Evolutionary conservation across 1,284 basidiomycete species (phyloP).

Genomic region (Somion occarium): DNA sequence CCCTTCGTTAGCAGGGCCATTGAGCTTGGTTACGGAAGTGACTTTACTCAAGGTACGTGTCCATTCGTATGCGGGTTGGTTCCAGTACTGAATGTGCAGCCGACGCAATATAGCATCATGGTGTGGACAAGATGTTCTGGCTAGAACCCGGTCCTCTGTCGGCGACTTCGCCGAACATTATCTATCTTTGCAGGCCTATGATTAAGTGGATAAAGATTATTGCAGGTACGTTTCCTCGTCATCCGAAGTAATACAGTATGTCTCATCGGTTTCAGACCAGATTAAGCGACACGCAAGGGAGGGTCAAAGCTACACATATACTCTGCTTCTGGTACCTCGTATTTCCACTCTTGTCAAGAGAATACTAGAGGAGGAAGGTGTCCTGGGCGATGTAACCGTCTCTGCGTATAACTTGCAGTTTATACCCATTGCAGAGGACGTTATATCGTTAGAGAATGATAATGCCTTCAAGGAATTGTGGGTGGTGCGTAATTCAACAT

Average conservation of each 20-base stretch:
- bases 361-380: conserved; percentile 87
- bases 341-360: conserved; percentile 81
- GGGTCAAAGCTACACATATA: conserved; percentile 76
- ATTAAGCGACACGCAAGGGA: conserved; percentile 74
- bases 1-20: conserved; percentile 81
- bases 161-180: conserved; percentile 83
- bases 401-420: conserved; percentile 90
- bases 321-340: conserved; percentile 86
- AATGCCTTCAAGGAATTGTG: conserved; percentile 81
- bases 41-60: conserved; percentile 77
- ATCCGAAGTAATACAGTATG: conserved; percentile 11
- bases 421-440: conserved; percentile 88
- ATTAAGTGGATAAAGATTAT: conserved; percentile 87
- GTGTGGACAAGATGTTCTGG: conserved; percentile 99
- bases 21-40: conserved; percentile 92
- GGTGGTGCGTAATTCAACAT: conserved; percentile 52
- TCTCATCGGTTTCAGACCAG: conserved; percentile 60
- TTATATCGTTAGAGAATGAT: conserved; percentile 85
- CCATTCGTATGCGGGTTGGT: neutral
- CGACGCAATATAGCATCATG: conserved; percentile 71
- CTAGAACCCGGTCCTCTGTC: conserved; percentile 84
- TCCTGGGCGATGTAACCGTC: conserved; percentile 84
- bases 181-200: conserved; percentile 90
- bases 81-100: neutral
- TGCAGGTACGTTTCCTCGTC: conserved; percentile 58